Evolutionary conservation across 768 basidiomycete species (phyloP), one percentile per base, ranked within the genome.

Genomic region (Russula vinacea): DNA sequence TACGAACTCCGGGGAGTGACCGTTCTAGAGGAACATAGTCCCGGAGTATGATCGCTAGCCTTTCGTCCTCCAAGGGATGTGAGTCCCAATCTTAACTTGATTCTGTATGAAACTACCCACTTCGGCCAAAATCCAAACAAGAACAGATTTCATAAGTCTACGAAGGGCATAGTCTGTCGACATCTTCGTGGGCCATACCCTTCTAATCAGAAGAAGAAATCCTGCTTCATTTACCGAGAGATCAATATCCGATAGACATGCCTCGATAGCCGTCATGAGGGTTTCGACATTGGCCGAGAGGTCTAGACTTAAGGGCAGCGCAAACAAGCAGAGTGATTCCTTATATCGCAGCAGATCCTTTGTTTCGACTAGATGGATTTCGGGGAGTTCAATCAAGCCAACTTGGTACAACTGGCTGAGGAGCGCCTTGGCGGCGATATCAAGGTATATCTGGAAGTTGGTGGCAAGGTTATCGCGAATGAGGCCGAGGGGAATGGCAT

Each of bases 121-220:
- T 79, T 92, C 89, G 5, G 83, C 79, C 56, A 90, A 74, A 47
- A 92, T 83, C 92, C 92, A 94, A 19, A 74, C 75, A 7, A 92
- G 66, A 1, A 91, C 76, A 19, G 78, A 77, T 56, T 79, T 78
- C 10, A 84, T 78, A 33, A 93, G 76, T 52, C 90, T 77, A 58
- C 80, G 81, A 55, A 88, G 72, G 2, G 84, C 86, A 72, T 91
- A 90, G 40, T 86, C 84, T 16, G 91, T 87, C 47, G 84, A 80
- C 73, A 91, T 78, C 17, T 85, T 81, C 66, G 83, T 87, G 0
- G 91, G 90, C 86, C 86, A 91, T 66, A 90, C 83, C 69, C 85
- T 80, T 60, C 84, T 80, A 6, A 78, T 76, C n/a, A 94, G 76
- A 17, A 92, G 75, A 9, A 90, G 73, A 61, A 93, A 81, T 2